Evolutionary conservation across 176 grass and related monocot genomes (phyloP).

Genomic region (Areca catechu): DNA sequence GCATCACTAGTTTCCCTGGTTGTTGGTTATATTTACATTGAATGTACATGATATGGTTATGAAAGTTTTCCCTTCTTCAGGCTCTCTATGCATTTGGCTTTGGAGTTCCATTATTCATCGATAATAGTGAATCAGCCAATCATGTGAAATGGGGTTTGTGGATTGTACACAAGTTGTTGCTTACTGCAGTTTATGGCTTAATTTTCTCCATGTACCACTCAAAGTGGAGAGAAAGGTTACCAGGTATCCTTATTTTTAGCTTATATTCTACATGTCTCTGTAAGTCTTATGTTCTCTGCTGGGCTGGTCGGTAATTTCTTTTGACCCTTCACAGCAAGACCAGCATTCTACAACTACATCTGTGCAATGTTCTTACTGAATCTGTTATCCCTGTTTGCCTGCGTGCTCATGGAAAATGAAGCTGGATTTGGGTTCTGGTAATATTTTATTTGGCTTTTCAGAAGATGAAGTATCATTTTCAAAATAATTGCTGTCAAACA

Average conservation of each 20-base stretch:
- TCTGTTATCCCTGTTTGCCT: slow-evolving; percentile 61
- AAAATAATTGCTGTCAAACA: not conserved
- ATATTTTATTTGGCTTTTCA: slow-evolving; percentile 13
- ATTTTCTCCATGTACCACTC: slow-evolving; percentile 95
- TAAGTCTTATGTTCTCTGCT: no score
- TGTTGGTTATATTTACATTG: no score
- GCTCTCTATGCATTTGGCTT: slow-evolving; percentile 89
- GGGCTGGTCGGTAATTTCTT: not conserved
- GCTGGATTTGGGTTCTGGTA: slow-evolving; percentile 90
- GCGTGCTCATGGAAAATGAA: slow-evolving; percentile 65
- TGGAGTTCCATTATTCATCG: slow-evolving; percentile 63
- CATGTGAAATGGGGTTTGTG: slow-evolving; percentile 81
- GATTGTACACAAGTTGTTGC: slow-evolving; percentile 80
- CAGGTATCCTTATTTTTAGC: slow-evolving; percentile 33
- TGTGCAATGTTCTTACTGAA: slow-evolving; percentile 84
- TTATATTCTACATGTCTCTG: not conserved
- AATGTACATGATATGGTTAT: not conserved
- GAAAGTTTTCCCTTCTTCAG: slow-evolving; percentile 35
- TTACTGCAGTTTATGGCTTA: slow-evolving; percentile 73
- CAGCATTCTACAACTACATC: slow-evolving; percentile 89
- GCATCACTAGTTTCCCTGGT: no score
- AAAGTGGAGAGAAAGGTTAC: slow-evolving; percentile 88
- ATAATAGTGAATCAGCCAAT: slow-evolving; percentile 58
- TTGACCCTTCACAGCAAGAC: slow-evolving; percentile 59
- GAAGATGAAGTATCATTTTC: slow-evolving; percentile 5